A percentile compares a stretch with the other conserved stretches of the same genome.
These are phyloP conservation scores for Beauveria rudraprayagi DNA, from an alignment of 2,329 filamentous ascomycete species.

Conservation along the genomic window DNA sequence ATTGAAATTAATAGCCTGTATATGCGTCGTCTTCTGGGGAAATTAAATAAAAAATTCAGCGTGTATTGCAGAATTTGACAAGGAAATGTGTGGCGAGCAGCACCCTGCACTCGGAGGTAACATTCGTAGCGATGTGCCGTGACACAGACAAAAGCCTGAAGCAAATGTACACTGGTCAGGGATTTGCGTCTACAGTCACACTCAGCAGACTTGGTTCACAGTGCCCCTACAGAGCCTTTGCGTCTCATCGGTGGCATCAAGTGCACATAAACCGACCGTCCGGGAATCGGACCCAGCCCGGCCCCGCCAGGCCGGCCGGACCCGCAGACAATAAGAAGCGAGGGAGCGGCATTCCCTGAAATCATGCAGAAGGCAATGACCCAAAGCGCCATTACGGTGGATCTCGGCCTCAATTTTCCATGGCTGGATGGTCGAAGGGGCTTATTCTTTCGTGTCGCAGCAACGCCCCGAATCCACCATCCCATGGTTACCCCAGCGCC, in stretches of 20 bases:
- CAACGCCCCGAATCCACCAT: too few species aligned
- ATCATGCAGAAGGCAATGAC: neutral
- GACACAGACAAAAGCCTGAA: too few species aligned
- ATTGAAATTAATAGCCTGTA: too few species aligned
- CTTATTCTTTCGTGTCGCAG: too few species aligned
- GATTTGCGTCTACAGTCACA: too few species aligned
- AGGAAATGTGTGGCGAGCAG: too few species aligned
- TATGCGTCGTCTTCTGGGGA: neutral
- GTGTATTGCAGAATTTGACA: neutral
- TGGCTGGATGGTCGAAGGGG: neutral
- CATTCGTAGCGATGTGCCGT: too few species aligned
- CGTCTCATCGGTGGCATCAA: neutral
- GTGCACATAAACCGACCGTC: neutral
- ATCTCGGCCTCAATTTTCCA: slow-evolving; percentile 5
- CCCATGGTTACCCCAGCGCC: too few species aligned
- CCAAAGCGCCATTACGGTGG: neutral
- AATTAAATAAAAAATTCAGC: neutral
- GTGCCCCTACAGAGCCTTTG: too few species aligned
- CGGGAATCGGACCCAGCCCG: neutral
- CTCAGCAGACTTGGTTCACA: too few species aligned
- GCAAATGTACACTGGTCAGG: too few species aligned
- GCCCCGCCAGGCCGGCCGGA: neutral
- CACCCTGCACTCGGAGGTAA: too few species aligned
- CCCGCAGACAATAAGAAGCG: neutral
- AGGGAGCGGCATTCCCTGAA: neutral